Base-by-base conservation (phyloP, 768 basidiomycete genomes). In the Trametes meyenii region DNA sequence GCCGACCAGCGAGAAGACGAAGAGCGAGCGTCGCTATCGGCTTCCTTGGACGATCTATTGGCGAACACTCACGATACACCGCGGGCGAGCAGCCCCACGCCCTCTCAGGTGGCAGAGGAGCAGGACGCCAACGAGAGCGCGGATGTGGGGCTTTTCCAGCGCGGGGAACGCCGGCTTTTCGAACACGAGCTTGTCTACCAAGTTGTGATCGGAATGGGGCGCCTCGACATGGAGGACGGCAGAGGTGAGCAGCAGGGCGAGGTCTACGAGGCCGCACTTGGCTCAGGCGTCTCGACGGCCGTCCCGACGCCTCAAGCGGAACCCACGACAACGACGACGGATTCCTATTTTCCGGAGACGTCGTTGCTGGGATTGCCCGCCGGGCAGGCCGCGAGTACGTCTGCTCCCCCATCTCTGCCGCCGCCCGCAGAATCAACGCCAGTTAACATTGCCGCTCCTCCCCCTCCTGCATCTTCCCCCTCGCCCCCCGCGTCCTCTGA, bases 201-300 rank as follows among this genome's bases (percentile, higher is more conserved):
- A 38, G 87, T 98, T 63, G 87, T 96, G 57, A 87, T 97, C 54
- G 95, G 94, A 33, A 90, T 98, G 80, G 92, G 92, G 10, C 79
- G 86, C 21, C 79, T 98, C 29, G 87, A 74, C 58, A 45, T 72
- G 21, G 70, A 73, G 17, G 70, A 72, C 33, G 39, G 48, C 21
- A 21, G 53, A 10, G 26, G 8, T n/a, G 61, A 62, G 16, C 24
- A 46, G 26, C 55, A 42, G 19, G 65, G 58, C 23, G 52, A 29
- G 13, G 48, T 55, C 1, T 50, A n/a, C 21, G 58, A 53, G 29
- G 21, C 17, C 2, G 38, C 24, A 17, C 38, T 61, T n/a, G 61
- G 59, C 33, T 61, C 61, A 14, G 62, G 58, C 4, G 44, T 60
- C 7, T 50, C 63, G 17, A 66, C 61, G 21, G 63, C 46, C n/a